phyloP scores from a whole-genome alignment of 2,329 filamentous ascomycete species.

The Penicillium sclerotiorum region DNA sequence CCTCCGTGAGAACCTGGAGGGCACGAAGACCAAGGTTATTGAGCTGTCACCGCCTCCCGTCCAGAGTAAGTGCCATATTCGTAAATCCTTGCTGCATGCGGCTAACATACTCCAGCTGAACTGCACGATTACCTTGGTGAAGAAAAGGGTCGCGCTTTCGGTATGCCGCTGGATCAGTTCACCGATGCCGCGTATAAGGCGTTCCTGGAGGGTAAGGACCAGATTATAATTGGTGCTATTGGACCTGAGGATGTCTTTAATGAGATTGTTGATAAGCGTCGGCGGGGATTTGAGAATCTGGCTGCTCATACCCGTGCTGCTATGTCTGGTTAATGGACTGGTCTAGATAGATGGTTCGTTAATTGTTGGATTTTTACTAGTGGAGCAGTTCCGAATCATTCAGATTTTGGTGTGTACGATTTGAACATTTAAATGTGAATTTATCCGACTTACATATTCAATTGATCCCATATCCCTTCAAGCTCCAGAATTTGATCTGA shows the following conservation, averaged over 20 bases:
- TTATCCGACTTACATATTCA: too few species aligned
- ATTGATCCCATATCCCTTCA: too few species aligned
- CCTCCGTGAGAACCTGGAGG: constrained; percentile 47
- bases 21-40: constrained; percentile 44
- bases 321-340: too few species aligned
- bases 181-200: constrained; percentile 50
- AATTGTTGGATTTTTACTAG: too few species aligned
- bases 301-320: neutral
- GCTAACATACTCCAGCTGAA: constrained; percentile 44
- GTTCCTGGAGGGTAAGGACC: constrained; percentile 45
- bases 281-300: constrained; percentile 6
- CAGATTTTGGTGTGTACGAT: too few species aligned
- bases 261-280: constrained; percentile 36
- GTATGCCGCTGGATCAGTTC: constrained; percentile 54
- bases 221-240: constrained; percentile 44
- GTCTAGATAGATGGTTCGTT: too few species aligned
- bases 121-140: constrained; percentile 53
- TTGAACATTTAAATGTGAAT: too few species aligned
- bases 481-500: too few species aligned
- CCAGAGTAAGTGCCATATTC: constrained; percentile 32
- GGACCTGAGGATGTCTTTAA: constrained; percentile 32
- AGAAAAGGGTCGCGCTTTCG: constrained; percentile 46
- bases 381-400: too few species aligned
- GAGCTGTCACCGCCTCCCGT: constrained; percentile 53
- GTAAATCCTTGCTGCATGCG: neutral